phyloP scores from a whole-genome alignment of 78 protist species.

The Chrysochromulina parva region DNA sequence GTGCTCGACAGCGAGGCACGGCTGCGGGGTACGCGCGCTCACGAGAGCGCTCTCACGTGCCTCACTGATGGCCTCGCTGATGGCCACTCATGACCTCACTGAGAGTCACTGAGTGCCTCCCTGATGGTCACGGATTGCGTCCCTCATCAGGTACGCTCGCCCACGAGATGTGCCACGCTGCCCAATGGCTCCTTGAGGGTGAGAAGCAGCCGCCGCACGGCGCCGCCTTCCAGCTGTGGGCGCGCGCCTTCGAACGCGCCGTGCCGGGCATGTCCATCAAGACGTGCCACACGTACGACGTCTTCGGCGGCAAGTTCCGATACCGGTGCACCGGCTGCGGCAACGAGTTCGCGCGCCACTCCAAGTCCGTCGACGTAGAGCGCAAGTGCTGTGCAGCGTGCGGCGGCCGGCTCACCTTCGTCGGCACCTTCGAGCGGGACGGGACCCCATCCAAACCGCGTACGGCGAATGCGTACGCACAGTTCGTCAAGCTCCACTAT shows the following conservation, averaged over 20 bases:
- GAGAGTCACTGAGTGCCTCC: too few species aligned
- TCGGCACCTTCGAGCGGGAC: neutral
- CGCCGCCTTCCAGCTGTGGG: neutral
- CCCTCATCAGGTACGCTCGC: neutral
- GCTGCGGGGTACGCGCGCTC: neutral
- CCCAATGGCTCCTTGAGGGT: neutral
- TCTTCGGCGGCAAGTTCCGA: neutral
- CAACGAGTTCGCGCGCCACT: neutral
- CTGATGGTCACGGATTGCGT: too few species aligned
- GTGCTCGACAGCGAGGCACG: neutral
- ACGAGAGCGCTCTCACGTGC: too few species aligned
- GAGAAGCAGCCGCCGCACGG: slow-evolving; percentile 16
- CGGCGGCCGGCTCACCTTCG: neutral
- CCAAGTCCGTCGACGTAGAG: slow-evolving; percentile 4
- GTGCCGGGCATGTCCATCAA: neutral
- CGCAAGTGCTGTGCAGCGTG: neutral
- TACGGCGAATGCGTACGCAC: neutral
- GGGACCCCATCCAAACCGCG: neutral
- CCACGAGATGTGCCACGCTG: slow-evolving; percentile 43
- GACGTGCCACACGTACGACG: slow-evolving; percentile 30
- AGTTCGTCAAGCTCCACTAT: neutral
- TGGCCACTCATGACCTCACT: too few species aligned
- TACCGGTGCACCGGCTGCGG: neutral
- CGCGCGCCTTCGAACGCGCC: neutral
- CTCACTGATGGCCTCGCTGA: too few species aligned